A percentile compares a stretch with the other conserved stretches of the same genome.
phyloP scores from a whole-genome alignment of 768 basidiomycete genomes.

The Clitopilus hobsonii region DNA sequence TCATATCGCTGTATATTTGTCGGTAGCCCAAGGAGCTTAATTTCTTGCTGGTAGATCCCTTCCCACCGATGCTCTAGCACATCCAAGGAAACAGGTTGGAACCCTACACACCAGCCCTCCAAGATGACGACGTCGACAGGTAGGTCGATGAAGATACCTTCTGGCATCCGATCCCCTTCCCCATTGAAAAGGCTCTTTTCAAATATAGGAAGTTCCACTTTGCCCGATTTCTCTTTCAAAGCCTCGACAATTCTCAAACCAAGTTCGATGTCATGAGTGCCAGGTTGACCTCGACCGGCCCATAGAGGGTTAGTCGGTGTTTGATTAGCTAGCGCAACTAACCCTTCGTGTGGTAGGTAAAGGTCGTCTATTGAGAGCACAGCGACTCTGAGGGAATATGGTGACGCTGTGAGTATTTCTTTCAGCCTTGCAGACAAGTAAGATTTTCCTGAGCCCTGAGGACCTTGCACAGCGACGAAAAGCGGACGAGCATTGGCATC shows the following conservation, averaged over 20 bases:
- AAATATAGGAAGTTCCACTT: slow-evolving; percentile 68
- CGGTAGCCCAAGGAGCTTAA: slow-evolving; percentile 27
- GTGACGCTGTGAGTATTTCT: slow-evolving; percentile 33
- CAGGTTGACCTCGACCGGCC: slow-evolving; percentile 85
- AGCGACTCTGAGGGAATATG: slow-evolving; percentile 49
- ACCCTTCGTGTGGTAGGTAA: slow-evolving; percentile 68
- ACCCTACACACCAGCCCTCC: slow-evolving; percentile 97
- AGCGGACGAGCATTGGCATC: slow-evolving; percentile 43
- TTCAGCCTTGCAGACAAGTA: slow-evolving; percentile 62
- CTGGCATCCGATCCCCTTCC: slow-evolving; percentile 71
- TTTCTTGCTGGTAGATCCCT: slow-evolving; percentile 35
- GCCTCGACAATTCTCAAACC: slow-evolving; percentile 47
- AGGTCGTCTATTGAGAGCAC: slow-evolving; percentile 82
- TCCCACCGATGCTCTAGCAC: slow-evolving; percentile 55
- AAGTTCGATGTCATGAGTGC: slow-evolving; percentile 82
- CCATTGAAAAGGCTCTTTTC: slow-evolving; percentile 83
- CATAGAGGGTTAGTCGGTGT: slow-evolving; percentile 64
- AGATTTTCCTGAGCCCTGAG: slow-evolving; percentile 93
- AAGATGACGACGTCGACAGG: slow-evolving; percentile 76
- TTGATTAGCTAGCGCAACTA: slow-evolving; percentile 48
- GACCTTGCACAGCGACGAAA: slow-evolving; percentile 87
- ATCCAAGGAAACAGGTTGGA: slow-evolving; percentile 52
- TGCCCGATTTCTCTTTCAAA: slow-evolving; percentile 41
- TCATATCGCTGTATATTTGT: slow-evolving; percentile 42
- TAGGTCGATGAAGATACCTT: slow-evolving; percentile 37